A percentile compares a stretch with the other conserved stretches of the same genome.
Conservation (phyloP, 495 filamentous ascomycete genomes). For the Penicillium odoratum region DNA sequence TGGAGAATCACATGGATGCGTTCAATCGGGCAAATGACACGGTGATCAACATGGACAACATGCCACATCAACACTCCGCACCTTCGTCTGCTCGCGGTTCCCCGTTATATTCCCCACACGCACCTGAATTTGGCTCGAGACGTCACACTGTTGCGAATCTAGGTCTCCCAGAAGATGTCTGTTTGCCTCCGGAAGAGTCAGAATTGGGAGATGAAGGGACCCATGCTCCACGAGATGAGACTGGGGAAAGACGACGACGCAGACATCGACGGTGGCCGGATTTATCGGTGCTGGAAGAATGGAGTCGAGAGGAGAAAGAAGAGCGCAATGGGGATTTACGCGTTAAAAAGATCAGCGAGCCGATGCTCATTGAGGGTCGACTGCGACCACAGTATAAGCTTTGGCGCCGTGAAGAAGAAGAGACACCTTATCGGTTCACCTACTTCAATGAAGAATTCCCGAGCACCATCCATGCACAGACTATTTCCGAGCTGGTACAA, state of each 20-base stretch:
- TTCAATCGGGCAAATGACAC: conserved; percentile 45
- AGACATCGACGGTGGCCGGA: conserved; percentile 64
- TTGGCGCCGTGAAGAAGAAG: conserved; percentile 89
- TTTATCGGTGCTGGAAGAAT: conserved; percentile 78
- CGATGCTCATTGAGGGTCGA: conserved; percentile 84
- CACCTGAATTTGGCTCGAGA: conserved; percentile 39
- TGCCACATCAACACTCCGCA: conserved; percentile 24
- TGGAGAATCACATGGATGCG: conserved; percentile 39
- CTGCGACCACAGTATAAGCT: conserved; percentile 73
- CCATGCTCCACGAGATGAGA: conserved; percentile 37
- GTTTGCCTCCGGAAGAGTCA: conserved; percentile 82
- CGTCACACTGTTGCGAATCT: conserved; percentile 50
- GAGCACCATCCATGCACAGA: conserved; percentile 92
- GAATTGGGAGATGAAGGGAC: conserved; percentile 73
- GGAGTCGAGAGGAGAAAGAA: conserved; percentile 89
- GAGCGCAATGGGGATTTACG: conserved; percentile 82
- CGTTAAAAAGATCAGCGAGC: conserved; percentile 89
- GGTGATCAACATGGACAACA: conserved; percentile 59
- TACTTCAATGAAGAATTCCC: conserved; percentile 98
- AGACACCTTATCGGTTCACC: conserved; percentile 90
- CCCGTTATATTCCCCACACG: conserved; percentile 26
- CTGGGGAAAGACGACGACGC: conserved; percentile 54
- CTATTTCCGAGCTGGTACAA: conserved; percentile 86
- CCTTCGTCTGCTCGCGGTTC: conserved; percentile 26
- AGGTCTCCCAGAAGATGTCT: conserved; percentile 76